Percentiles rank a stretch among this genome's conserved stretches.
Conservation (phyloP, 2,329 filamentous ascomycete species). For the Leptodontidium sp. region DNA sequence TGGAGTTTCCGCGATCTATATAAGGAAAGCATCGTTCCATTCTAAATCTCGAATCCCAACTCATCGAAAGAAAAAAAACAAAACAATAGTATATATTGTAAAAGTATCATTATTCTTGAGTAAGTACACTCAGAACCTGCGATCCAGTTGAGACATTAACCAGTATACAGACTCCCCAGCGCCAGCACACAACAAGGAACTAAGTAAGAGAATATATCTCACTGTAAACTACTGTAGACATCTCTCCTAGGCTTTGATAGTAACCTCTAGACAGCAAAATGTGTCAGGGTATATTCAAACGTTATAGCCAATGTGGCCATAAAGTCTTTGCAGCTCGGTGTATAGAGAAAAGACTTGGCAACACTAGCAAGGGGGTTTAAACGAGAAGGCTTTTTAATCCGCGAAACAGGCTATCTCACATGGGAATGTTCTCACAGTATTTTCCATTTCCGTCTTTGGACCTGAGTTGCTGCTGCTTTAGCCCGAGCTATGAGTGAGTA, state of each 20-base stretch:
- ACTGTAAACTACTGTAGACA: background rate
- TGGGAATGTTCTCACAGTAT: too few species aligned
- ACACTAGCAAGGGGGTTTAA: background rate
- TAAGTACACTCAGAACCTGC: background rate
- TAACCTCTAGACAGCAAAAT: constrained; percentile 6
- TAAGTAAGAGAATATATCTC: background rate
- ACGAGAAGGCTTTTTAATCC: constrained; percentile 2
- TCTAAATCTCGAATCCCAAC: background rate
- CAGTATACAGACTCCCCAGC: background rate
- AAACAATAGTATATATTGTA: background rate
- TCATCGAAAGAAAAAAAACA: background rate
- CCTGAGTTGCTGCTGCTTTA: too few species aligned
- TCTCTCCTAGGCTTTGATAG: constrained; percentile 1
- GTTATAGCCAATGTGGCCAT: background rate
- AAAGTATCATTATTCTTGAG: background rate
- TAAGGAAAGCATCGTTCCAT: background rate
- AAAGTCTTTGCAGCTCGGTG: background rate
- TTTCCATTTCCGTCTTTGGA: too few species aligned
- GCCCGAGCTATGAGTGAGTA: too few species aligned
- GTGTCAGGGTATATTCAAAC: background rate
- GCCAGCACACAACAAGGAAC: background rate
- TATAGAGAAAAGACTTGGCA: background rate
- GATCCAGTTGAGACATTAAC: background rate
- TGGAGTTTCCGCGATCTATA: constrained; percentile 2
- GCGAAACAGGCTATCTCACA: background rate